These are phyloP conservation scores for Thuja plicata DNA, from an alignment of 83 land plant species.

Conservation along the genomic window DNA sequence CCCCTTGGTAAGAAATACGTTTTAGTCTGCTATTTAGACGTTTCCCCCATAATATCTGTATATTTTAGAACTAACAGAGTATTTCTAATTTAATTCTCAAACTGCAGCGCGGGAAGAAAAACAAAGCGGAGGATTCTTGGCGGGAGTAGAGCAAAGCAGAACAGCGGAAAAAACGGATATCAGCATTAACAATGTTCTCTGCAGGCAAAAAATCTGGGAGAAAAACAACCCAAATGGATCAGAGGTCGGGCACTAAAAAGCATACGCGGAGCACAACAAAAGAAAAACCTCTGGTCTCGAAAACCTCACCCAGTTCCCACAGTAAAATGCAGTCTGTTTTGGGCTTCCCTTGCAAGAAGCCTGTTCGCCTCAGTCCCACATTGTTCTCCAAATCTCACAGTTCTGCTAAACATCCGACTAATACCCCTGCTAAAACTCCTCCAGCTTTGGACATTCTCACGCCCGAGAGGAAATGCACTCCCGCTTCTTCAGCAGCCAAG, in stretches of 20 bases:
- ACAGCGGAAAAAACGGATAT: not conserved
- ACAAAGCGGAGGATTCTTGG: too few species aligned
- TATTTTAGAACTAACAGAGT: too few species aligned
- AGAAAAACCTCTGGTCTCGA: not conserved
- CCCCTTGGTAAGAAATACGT: too few species aligned
- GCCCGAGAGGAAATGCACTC: not conserved
- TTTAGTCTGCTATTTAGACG: too few species aligned
- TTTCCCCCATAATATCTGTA: too few species aligned
- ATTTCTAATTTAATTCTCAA: too few species aligned
- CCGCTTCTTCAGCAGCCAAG: not conserved
- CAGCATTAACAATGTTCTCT: not conserved
- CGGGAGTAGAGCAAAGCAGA: too few species aligned
- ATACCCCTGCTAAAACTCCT: not conserved
- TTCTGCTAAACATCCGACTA: not conserved
- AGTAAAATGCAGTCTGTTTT: not conserved
- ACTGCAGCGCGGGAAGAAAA: too few species aligned
- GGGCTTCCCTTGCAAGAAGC: slow-evolving; percentile 1
- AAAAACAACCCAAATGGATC: not conserved
- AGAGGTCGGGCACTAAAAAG: not conserved
- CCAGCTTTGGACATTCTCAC: not conserved
- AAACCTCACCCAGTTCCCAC: not conserved
- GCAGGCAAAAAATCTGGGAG: not conserved
- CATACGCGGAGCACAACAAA: not conserved
- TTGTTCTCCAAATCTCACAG: not conserved
- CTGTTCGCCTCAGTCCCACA: not conserved